These are phyloP conservation scores for Kodamaea kakaduensis DNA, from an alignment of 805 yeast genomes.

Conservation along the genomic window DNA sequence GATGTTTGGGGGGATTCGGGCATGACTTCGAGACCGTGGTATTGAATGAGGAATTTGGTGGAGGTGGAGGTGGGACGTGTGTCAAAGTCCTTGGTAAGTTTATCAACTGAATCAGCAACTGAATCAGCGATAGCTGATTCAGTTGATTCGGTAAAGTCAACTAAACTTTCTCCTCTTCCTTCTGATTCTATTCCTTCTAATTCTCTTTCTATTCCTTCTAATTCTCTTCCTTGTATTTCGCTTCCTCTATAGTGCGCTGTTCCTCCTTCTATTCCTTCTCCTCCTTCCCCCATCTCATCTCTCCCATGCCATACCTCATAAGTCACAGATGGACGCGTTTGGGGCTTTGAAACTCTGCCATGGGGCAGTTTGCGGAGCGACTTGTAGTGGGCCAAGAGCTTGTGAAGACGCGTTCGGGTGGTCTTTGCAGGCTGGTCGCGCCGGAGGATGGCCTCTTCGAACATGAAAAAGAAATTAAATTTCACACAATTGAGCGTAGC, in stretches of 20 bases:
- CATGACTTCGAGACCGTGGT: conserved; percentile 19
- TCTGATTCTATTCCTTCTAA: no score
- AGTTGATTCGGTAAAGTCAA: no score
- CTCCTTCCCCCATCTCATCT: no score
- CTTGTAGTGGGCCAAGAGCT: conserved; percentile 15
- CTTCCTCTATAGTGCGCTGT: no score
- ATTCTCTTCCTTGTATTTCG: no score
- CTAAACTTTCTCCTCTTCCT: no score
- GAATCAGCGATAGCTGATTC: not conserved
- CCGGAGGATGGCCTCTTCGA: conserved; percentile 3
- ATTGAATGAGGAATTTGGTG: conserved; percentile 18
- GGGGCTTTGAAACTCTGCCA: no score
- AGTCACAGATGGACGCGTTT: conserved; percentile 29
- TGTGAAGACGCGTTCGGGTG: conserved; percentile 2
- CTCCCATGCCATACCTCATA: conserved; percentile 34
- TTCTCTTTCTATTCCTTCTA: no score
- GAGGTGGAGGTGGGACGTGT: conserved; percentile 17
- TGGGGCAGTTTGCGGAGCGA: no score
- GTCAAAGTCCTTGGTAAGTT: conserved; percentile 17
- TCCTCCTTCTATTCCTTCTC: no score
- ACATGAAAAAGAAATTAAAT: not conserved
- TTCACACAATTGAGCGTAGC: no score
- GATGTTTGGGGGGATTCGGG: conserved; percentile 11
- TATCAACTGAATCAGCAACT: not conserved
- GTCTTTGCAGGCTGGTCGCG: conserved; percentile 3